Conservation (phyloP, 768 basidiomycete genomes). For the Leccinum subtestaceum region DNA sequence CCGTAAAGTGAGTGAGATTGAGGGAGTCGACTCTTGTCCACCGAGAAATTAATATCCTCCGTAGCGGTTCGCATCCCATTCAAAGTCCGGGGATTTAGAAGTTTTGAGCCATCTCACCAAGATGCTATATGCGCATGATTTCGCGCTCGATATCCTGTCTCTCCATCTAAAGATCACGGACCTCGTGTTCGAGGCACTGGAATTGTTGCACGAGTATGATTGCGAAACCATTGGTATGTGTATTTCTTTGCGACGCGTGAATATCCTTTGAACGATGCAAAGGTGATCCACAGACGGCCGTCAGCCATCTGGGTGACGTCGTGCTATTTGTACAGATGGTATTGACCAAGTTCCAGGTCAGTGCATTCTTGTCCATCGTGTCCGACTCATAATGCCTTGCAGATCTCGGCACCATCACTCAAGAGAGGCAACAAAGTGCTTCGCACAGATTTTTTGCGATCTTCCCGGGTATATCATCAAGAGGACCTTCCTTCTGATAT, state of each 20-base stretch:
- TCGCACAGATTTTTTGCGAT: slow-evolving; percentile 50
- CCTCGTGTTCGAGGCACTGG: slow-evolving; percentile 59
- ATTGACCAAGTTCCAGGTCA: slow-evolving; percentile 62
- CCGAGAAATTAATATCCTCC: slow-evolving; percentile 2
- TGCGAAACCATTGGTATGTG: slow-evolving; percentile 76
- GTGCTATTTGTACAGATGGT: slow-evolving; percentile 70
- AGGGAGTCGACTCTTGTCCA: background rate
- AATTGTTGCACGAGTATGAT: slow-evolving; percentile 68
- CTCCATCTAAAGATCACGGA: slow-evolving; percentile 64
- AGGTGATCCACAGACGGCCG: slow-evolving; percentile 85
- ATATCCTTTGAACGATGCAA: background rate
- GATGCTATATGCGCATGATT: slow-evolving; percentile 55
- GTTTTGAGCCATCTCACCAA: slow-evolving; percentile 68
- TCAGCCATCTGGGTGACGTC: slow-evolving; percentile 75
- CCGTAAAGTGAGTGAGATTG: slow-evolving; percentile 46
- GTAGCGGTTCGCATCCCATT: slow-evolving; percentile 59
- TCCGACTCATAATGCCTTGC: slow-evolving; percentile 5
- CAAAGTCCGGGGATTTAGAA: slow-evolving; percentile 60
- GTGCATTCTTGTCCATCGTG: slow-evolving; percentile 13
- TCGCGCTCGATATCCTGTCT: slow-evolving; percentile 64
- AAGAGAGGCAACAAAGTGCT: slow-evolving; percentile 45
- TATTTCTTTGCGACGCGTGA: background rate
- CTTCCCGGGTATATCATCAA: slow-evolving; percentile 40
- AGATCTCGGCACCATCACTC: slow-evolving; percentile 53
- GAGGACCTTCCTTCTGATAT: slow-evolving; percentile 46